Base-by-base conservation (phyloP, 73 alveolate species). In the Paramecium bursaria region DNA sequence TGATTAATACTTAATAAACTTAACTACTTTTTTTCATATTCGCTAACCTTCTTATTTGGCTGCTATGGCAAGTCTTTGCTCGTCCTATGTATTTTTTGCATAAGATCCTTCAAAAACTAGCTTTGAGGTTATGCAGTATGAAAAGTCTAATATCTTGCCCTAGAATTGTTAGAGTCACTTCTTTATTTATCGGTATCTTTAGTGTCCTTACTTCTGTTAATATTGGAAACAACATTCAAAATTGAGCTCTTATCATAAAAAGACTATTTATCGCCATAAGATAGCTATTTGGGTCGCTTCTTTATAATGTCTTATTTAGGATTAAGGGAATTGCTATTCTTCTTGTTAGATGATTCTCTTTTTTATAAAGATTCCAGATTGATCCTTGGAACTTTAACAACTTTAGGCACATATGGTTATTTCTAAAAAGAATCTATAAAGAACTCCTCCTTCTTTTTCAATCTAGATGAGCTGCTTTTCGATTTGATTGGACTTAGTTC, bases 151-250 rank as follows among this genome's bases (percentile, higher is more conserved):
- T 57, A 29, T 9, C 76, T 11, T 29, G 29, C 76, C 39, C 76
- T 57, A 11, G 82, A 67, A 25, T 67, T 67, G 33, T 35, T 39
- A 3, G 82, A 67, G 22, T 67, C 82, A 14, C 82, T 67, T 42
- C 55, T 67, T 67, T 50, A 30, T 30, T 67, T 67, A 1, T 67
- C 82, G 10, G 82, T 67, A 26, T 67, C 82, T 42, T 67, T 67
- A 19, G 82, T 67, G 19, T 67, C 82, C 44, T 42, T 67, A 39
- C 60, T 67, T 10, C 55, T 19, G 0, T 25, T 44, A 5, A n/a
- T 67, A 33, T 42, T 31, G 17, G 82, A 39, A 3, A 14, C 39
- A 0, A 67, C 44, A 4, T 67, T 67, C n/a, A 67, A n/a, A 27
- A 67, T 21, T 2, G 82, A 31, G 4, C 82, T 67, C 50, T 44